phyloP scores from a whole-genome alignment of 768 basidiomycete species.

The Naganishia friedmannii region DNA sequence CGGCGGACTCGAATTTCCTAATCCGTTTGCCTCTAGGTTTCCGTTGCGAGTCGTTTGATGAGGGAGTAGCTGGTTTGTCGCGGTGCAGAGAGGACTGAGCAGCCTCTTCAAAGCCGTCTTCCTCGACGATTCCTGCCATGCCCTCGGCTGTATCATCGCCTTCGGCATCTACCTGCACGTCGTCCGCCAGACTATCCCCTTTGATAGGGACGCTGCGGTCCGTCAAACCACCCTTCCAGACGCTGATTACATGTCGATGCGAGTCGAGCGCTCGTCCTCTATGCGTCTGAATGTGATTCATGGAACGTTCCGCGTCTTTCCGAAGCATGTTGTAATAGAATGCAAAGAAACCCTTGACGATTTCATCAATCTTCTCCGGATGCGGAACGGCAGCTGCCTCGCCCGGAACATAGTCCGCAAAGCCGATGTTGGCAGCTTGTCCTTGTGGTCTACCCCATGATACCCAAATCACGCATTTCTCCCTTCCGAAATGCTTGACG shows the following conservation, averaged over 20 bases:
- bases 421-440: slow-evolving; percentile 15
- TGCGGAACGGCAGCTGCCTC: neutral
- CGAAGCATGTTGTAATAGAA: slow-evolving; percentile 26
- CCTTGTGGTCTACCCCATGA: slow-evolving; percentile 43
- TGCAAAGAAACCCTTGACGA: slow-evolving; percentile 43
- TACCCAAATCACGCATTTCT: slow-evolving; percentile 42
- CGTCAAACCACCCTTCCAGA: slow-evolving; percentile 27
- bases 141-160: neutral
- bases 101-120: slow-evolving; percentile 21
- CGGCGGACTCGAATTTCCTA: neutral
- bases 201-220: slow-evolving; percentile 4
- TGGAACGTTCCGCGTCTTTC: neutral
- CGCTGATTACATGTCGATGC: slow-evolving; percentile 24
- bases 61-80: slow-evolving; percentile 32
- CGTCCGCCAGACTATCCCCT: neutral
- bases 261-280: slow-evolving; percentile 29
- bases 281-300: neutral
- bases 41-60: slow-evolving; percentile 24
- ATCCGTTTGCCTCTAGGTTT: slow-evolving; percentile 4
- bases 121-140: neutral
- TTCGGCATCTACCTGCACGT: slow-evolving; percentile 25
- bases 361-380: neutral
- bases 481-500: slow-evolving; percentile 29
- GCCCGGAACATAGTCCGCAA: slow-evolving; percentile 4
- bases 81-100: neutral